A percentile compares a stretch with the other conserved stretches of the same genome.
Conservation (phyloP, 768 basidiomycete genomes). For the Plicaturopsis crispa region DNA sequence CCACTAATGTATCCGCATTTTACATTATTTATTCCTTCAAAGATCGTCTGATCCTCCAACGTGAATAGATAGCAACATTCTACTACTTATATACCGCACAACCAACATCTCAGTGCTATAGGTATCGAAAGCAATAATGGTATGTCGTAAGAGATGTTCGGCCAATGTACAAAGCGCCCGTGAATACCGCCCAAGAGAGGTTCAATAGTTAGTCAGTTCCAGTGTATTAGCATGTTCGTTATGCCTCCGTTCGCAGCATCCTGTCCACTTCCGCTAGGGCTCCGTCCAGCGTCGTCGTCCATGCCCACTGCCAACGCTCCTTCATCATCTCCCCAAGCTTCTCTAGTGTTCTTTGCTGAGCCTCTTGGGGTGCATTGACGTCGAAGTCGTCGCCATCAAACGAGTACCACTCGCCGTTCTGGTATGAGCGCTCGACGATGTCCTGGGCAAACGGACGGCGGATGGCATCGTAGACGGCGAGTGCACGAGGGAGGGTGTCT, state of each 20-base stretch:
- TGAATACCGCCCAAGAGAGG: neutral
- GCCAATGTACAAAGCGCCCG: neutral
- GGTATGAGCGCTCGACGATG: neutral
- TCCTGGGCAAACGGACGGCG: slow-evolving; percentile 17
- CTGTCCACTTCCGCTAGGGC: slow-evolving; percentile 28
- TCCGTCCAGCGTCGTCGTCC: slow-evolving; percentile 39
- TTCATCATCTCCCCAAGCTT: neutral
- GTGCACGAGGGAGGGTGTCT: slow-evolving; percentile 15
- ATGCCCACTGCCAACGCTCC: slow-evolving; percentile 15
- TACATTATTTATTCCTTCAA: neutral
- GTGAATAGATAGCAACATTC: too few species aligned
- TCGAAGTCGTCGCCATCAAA: neutral
- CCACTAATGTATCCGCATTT: neutral
- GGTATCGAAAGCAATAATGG: neutral
- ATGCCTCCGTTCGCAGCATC: neutral
- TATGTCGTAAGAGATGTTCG: neutral
- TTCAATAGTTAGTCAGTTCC: neutral
- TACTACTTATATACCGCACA: too few species aligned
- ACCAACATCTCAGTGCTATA: too few species aligned
- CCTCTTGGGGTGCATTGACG: neutral
- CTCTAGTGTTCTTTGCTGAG: neutral
- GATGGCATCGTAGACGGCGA: slow-evolving; percentile 18
- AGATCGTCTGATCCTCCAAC: neutral
- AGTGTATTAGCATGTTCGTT: neutral
- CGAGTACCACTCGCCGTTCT: neutral